Base-by-base conservation (phyloP, 1,139 yeast species). In the Suhomyces atakaporum region DNA sequence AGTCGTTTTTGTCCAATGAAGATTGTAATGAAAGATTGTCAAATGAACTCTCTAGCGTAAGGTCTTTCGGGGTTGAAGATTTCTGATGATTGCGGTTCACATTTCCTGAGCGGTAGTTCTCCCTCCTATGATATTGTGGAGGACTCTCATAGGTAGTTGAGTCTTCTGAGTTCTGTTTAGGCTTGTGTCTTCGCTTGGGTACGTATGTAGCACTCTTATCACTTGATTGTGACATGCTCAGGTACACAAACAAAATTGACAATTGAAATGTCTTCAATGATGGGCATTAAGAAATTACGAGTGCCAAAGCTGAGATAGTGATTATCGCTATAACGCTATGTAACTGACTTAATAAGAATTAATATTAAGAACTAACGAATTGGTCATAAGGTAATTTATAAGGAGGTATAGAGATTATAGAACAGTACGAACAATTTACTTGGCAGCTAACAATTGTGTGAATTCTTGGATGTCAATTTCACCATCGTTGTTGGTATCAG, bases 391-490 rank as follows among this genome's bases (percentile, higher is more conserved):
- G 24, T 22, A 28, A 12, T 13, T n/a, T n/a, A n/a, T n/a, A n/a
- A n/a, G n/a, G n/a, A n/a, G n/a, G n/a, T n/a, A n/a, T n/a, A n/a
- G 19, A 27, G 21, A 11, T 24, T 8, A 25, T 31, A 25, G 12
- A 26, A 20, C n/a, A 25, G 14, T 7, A 4, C n/a, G 25, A 20
- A 3, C 3, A 7, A 15, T 15, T 28, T 63, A 71, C 58, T 70
- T 71, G 37, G 76, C 73, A 38, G 75, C 67, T 60, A 86, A 75
- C 54, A 86, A 75, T 51, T 84, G 84, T 46, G 94, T 94, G 63
- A 92, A 92, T 67, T 92, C 98, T 59, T 85, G 89, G 62, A 92
- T 92, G 64, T 90, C 94, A 58, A 92, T 92, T 65, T 86, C 95
- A 39, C 97, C 97, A 52, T 92, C 95, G 47, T 94, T 90, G 63